A percentile compares a stretch with the other conserved stretches of the same genome.
phyloP scores from a whole-genome alignment of 768 basidiomycete genomes.

The Coprinopsis strossmayeri region DNA sequence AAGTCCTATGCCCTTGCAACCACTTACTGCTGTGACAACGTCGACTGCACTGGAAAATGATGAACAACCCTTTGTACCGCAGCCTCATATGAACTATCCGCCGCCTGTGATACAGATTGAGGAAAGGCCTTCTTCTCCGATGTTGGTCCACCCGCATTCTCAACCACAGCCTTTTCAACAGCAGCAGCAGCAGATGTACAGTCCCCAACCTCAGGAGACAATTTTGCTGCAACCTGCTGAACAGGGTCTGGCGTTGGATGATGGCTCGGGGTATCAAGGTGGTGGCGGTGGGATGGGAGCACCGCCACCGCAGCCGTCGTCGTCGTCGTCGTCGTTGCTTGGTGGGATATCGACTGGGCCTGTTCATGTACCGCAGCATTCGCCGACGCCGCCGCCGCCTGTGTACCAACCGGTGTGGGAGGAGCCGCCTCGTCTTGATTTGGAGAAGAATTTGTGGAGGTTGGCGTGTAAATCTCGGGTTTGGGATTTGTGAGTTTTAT shows the following conservation, averaged over 20 bases:
- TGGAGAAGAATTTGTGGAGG: slow-evolving; percentile 11
- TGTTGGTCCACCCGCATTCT: not conserved
- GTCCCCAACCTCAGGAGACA: not conserved
- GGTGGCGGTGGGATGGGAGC: not conserved
- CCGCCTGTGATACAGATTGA: slow-evolving; percentile 8
- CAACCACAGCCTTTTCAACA: not conserved
- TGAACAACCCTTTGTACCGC: not conserved
- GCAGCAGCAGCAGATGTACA: not conserved
- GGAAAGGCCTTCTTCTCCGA: not conserved
- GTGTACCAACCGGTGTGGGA: slow-evolving; percentile 7
- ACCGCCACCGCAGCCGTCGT: slow-evolving; percentile 6
- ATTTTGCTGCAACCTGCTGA: no score
- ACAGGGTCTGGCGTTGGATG: not conserved
- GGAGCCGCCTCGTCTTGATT: slow-evolving; percentile 9
- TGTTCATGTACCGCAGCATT: not conserved
- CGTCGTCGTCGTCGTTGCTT: no score
- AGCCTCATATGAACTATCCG: not conserved
- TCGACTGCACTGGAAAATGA: not conserved
- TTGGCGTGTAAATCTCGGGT: slow-evolving; percentile 11
- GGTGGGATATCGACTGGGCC: no score
- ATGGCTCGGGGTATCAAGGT: not conserved
- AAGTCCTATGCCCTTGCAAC: no score
- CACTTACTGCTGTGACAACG: no score
- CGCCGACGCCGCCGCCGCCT: not conserved
- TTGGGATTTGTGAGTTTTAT: slow-evolving; percentile 11